Evolutionary conservation across 306 rosid species (phyloP).

Genomic region (Parietaria judaica): DNA sequence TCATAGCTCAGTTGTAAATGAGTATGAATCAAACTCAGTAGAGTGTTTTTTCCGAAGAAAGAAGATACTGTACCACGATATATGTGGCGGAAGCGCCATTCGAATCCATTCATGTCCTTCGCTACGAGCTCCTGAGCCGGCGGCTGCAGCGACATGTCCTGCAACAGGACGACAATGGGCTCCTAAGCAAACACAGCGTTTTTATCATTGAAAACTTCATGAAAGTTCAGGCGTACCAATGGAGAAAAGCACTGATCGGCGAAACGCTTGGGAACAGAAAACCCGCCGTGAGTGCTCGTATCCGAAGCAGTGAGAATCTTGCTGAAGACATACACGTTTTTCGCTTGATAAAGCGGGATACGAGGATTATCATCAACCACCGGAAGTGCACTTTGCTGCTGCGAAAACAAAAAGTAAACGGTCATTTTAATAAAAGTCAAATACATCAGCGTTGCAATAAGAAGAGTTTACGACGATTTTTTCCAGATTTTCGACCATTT

Average conservation of each 20-base stretch:
- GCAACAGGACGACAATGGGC: slow-evolving; percentile 19
- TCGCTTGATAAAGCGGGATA: slow-evolving; percentile 15
- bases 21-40: no score
- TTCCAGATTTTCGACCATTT: background rate
- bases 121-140: slow-evolving; percentile 50
- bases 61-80: slow-evolving; percentile 36
- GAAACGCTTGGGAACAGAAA: slow-evolving; percentile 47
- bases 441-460: background rate
- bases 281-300: slow-evolving; percentile 68
- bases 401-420: slow-evolving; percentile 8
- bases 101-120: slow-evolving; percentile 59
- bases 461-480: background rate
- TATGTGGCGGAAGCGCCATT: slow-evolving; percentile 65
- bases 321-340: slow-evolving; percentile 15
- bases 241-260: slow-evolving; percentile 53
- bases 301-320: slow-evolving; percentile 66
- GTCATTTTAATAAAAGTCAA: slow-evolving; percentile 5
- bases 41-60: background rate
- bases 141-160: slow-evolving; percentile 51
- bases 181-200: background rate
- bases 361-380: slow-evolving; percentile 14
- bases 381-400: slow-evolving; percentile 30
- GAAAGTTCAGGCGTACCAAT: slow-evolving; percentile 42
- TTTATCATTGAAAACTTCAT: no score
- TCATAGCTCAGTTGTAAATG: no score